These are phyloP conservation scores for Tetrapisispora nanseiensis DNA, from an alignment of 805 yeast species.

Conservation along the genomic window DNA sequence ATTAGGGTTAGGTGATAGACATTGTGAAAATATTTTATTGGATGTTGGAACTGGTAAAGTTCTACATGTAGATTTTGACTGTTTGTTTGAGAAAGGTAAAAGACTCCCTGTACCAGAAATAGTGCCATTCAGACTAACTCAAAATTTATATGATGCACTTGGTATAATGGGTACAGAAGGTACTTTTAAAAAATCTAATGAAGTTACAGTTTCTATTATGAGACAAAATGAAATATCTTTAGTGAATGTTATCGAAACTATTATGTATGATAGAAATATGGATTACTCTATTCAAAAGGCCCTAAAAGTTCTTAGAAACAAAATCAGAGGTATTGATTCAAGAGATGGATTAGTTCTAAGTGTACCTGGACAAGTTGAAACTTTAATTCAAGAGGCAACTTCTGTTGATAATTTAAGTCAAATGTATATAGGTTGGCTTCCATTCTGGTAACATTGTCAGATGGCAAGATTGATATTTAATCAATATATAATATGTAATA, in stretches of 20 bases:
- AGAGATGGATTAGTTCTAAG: slow-evolving; percentile 80
- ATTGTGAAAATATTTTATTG: slow-evolving; percentile 81
- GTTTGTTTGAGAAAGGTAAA: slow-evolving; percentile 76
- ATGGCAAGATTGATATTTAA: neutral
- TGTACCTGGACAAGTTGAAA: slow-evolving; percentile 87
- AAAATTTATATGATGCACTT: slow-evolving; percentile 78
- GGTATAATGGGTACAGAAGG: slow-evolving; percentile 90
- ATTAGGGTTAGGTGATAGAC: slow-evolving; percentile 92
- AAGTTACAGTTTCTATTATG: slow-evolving; percentile 64
- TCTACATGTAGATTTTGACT: slow-evolving; percentile 93
- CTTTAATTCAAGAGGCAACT: slow-evolving; percentile 73
- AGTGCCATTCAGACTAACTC: slow-evolving; percentile 89
- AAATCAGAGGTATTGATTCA: slow-evolving; percentile 73
- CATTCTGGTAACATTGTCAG: slow-evolving; percentile 62
- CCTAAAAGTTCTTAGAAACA: slow-evolving; percentile 59
- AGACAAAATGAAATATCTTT: slow-evolving; percentile 73
- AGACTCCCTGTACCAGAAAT: slow-evolving; percentile 79
- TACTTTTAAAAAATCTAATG: slow-evolving; percentile 73
- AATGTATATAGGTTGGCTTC: slow-evolving; percentile 94
- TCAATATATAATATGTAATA: neutral
- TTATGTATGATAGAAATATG: slow-evolving; percentile 64
- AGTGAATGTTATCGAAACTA: slow-evolving; percentile 86
- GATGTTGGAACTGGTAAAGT: slow-evolving; percentile 67
- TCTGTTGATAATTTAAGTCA: slow-evolving; percentile 58
- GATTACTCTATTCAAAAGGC: slow-evolving; percentile 54